Evolutionary conservation across 805 yeast genomes (phyloP).

Genomic region (Monosporozyma unispora): DNA sequence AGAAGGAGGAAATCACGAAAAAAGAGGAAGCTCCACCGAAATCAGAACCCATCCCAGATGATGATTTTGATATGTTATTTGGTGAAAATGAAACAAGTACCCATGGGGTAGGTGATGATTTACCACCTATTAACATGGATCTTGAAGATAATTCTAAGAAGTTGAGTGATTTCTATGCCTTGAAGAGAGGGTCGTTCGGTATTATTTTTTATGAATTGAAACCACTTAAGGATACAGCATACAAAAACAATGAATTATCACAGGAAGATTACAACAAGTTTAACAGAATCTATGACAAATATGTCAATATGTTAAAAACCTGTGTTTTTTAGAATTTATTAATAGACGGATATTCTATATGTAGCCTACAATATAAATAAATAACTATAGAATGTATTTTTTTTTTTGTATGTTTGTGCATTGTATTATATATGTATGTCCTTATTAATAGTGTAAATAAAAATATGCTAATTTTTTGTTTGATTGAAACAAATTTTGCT

Average conservation of each 20-base stretch:
- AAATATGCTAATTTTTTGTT: background rate
- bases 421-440: background rate
- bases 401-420: background rate
- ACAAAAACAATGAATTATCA: slow-evolving; percentile 8
- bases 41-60: slow-evolving; percentile 17
- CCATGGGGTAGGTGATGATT: slow-evolving; percentile 20
- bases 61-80: slow-evolving; percentile 30
- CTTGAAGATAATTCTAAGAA: slow-evolving; percentile 1
- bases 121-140: slow-evolving; percentile 6
- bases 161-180: slow-evolving; percentile 7
- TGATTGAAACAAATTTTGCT: background rate
- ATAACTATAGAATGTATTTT: background rate
- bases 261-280: slow-evolving; percentile 14
- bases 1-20: slow-evolving; percentile 6
- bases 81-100: slow-evolving; percentile 28
- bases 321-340: slow-evolving; percentile 21
- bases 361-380: background rate
- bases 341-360: too few relatives aligned
- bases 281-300: slow-evolving; percentile 16
- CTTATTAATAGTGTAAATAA: background rate
- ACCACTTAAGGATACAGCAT: slow-evolving; percentile 10
- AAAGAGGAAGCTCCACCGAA: slow-evolving; percentile 9
- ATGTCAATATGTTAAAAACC: slow-evolving; percentile 15
- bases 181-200: slow-evolving; percentile 21
- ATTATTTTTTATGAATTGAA: slow-evolving; percentile 19